phyloP scores from a whole-genome alignment of 306 rosid species.

The Prunus fruticosa region DNA sequence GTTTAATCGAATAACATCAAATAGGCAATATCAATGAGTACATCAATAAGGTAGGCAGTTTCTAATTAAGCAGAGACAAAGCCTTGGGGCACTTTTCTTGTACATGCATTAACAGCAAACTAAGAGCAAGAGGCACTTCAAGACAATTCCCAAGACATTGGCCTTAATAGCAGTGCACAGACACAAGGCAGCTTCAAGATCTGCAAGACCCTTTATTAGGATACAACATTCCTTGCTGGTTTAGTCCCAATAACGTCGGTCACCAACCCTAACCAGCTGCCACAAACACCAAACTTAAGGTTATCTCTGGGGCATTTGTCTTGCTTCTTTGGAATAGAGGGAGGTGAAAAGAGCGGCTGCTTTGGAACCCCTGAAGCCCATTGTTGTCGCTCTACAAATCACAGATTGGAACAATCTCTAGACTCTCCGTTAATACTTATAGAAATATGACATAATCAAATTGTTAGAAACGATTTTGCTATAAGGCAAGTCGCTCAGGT shows the following conservation, averaged over 20 bases:
- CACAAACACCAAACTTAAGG: slow-evolving; percentile 73
- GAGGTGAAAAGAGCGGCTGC: slow-evolving; percentile 3
- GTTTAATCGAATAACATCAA: background rate
- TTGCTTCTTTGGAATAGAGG: slow-evolving; percentile 10
- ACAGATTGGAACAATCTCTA: no score
- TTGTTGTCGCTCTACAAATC: no score
- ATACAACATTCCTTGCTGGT: slow-evolving; percentile 69
- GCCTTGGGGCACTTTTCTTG: slow-evolving; percentile 55
- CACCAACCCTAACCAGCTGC: slow-evolving; percentile 70
- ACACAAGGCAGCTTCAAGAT: slow-evolving; percentile 75
- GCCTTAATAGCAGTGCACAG: slow-evolving; percentile 69
- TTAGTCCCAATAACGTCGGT: slow-evolving; percentile 53
- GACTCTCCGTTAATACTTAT: no score
- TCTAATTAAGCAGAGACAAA: slow-evolving; percentile 56
- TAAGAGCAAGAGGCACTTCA: slow-evolving; percentile 54
- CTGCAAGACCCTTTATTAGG: slow-evolving; percentile 54
- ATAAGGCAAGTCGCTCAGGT: no score
- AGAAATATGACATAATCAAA: no score
- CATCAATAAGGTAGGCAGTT: background rate
- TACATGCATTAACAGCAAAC: slow-evolving; percentile 50
- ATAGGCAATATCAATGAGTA: background rate
- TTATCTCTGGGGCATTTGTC: slow-evolving; percentile 55
- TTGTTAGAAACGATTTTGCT: no score
- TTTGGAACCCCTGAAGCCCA: no score
- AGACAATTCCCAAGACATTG: slow-evolving; percentile 48